Conservation (phyloP, 768 basidiomycete genomes). For the Boletales sp. region DNA sequence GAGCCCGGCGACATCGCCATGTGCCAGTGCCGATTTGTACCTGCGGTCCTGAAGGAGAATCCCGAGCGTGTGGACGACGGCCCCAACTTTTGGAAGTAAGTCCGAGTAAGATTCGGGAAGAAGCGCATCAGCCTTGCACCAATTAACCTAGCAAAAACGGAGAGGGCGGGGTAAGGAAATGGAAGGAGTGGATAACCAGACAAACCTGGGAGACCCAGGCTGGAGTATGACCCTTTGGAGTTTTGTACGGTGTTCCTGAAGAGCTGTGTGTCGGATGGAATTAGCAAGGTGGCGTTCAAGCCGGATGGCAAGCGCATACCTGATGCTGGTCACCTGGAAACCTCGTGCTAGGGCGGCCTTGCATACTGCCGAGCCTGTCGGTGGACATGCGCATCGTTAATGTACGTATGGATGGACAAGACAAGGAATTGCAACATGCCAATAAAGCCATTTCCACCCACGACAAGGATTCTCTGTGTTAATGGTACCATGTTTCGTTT, state of each 20-base stretch:
- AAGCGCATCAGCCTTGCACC: conserved; percentile 83
- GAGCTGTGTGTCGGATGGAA: conserved; percentile 47
- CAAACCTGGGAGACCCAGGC: conserved; percentile 78
- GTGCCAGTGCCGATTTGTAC: conserved; percentile 75
- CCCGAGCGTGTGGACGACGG: conserved; percentile 92
- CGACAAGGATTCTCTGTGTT: conserved; percentile 72
- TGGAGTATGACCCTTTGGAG: conserved; percentile 87
- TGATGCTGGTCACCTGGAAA: conserved; percentile 85
- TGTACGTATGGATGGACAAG: background rate
- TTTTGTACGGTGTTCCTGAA: conserved; percentile 80
- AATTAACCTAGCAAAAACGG: conserved; percentile 68
- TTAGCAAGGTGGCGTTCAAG: background rate
- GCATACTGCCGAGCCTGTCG: conserved; percentile 87
- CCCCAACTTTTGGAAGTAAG: conserved; percentile 62
- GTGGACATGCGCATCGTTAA: background rate
- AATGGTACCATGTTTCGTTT: conserved; percentile 19
- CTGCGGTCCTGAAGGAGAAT: conserved; percentile 75
- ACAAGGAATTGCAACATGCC: conserved; percentile 43
- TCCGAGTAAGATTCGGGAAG: conserved; percentile 68
- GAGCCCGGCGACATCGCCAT: conserved; percentile 53
- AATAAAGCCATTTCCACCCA: conserved; percentile 98
- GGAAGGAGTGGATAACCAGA: conserved; percentile 5
- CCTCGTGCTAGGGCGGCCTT: conserved; percentile 82
- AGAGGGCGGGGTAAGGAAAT: conserved; percentile 3
- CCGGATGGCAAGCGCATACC: conserved; percentile 40